A percentile compares a stretch with the other conserved stretches of the same genome.
Evolutionary conservation across 2,329 filamentous ascomycete species (phyloP).

Genomic region (Beauveria pseudobassiana): DNA sequence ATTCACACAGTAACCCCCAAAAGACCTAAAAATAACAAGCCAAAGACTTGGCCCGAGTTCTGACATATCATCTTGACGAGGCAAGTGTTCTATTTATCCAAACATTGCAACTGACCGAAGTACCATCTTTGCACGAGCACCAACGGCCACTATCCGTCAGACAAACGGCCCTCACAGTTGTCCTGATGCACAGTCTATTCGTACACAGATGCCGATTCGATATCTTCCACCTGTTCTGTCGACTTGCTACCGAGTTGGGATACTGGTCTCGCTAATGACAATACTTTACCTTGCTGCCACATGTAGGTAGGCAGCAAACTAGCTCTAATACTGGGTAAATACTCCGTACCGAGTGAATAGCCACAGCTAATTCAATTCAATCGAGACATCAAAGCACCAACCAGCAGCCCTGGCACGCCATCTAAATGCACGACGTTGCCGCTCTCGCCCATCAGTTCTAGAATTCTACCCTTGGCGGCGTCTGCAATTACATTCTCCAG

Average conservation of each 20-base stretch:
- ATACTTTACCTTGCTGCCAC: too few relatives aligned
- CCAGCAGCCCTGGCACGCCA: not conserved
- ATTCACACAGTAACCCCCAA: not conserved
- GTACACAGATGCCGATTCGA: not conserved
- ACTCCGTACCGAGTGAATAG: too few relatives aligned
- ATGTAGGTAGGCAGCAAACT: too few relatives aligned
- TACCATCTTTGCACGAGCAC: not conserved
- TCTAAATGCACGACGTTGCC: not conserved
- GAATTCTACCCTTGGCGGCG: not conserved
- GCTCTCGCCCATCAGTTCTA: not conserved
- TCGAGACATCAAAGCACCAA: not conserved
- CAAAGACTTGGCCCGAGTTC: not conserved
- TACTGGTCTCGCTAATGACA: too few relatives aligned
- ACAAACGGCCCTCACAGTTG: not conserved
- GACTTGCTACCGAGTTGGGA: not conserved
- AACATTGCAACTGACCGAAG: not conserved
- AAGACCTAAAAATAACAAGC: not conserved
- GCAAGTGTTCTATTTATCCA: not conserved
- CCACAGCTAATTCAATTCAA: too few relatives aligned
- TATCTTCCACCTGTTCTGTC: not conserved
- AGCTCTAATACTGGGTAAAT: too few relatives aligned
- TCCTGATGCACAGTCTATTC: not conserved
- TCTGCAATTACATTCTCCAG: not conserved
- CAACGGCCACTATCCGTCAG: not conserved
- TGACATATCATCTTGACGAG: not conserved